Base-by-base conservation (phyloP, 1,284 basidiomycete genomes). In the Boletellus deceptivus region DNA sequence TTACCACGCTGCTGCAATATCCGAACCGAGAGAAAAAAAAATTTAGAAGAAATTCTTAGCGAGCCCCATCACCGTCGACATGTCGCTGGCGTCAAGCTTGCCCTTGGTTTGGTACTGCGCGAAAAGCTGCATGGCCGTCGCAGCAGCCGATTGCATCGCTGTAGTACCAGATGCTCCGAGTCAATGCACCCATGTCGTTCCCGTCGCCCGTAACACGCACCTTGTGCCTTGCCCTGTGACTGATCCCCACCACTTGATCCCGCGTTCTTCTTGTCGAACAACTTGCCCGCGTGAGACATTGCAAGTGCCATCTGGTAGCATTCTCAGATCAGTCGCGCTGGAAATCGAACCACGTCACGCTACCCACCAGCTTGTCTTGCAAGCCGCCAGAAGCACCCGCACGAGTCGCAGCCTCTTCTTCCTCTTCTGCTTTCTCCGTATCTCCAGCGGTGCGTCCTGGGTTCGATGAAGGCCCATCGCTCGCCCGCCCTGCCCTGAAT, bases 61-160 rank as follows among this genome's bases (percentile, higher is more conserved):
- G 9, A 68, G 54, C 0, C 53, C 45, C 48, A 70, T 61, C 3
- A 70, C 52, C 3, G 43, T 46, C 4, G 55, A 48, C 67, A 70
- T 69, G 46, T 69, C 69, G 0, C 61, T 22, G 16, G 67, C 18
- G 14, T 71, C 61, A 1, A 69, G 46, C 49, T 60, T 57, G 3
- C 69, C 66, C 10, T 55, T 64, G 20, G 35, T 44, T 48, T 69
- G 46, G 49, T 69, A 70, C 45, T 68, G 37, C 0, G 38, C 0
- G n/a, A 58, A 66, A 6, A 68, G 27, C 27, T 66, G 48, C 66
- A 68, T 68, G 17, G 66, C 69, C 2, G 54, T 63, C 34, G 57
- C 56, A 27, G 67, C 68, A n/a, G 66, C 66, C 0, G 66, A 57
- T 47, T 68, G 67, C 66, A 71, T 68, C 20, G 66, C 66, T 68